Base-by-base conservation (phyloP, 768 basidiomycete species). In the Paxillus ammoniavirescens region DNA sequence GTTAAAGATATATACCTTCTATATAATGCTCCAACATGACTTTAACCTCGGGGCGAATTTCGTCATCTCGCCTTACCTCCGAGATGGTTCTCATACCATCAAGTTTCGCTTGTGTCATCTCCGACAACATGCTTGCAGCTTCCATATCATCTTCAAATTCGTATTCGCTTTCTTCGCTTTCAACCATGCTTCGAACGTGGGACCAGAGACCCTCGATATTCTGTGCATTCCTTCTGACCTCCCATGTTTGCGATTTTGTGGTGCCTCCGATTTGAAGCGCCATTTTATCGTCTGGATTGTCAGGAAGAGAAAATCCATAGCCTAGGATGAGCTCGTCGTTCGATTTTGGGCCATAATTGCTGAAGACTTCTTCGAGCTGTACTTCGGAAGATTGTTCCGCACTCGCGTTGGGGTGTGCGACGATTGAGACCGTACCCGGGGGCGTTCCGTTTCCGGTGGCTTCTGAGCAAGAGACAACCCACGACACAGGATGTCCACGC, bases 311-410 rank as follows among this genome's bases (percentile, higher is more conserved):
- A 71, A 98, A 98, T 1, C 96, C 95, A 64, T 97, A 98, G 5
- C 91, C 93, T 4, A 98, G 78, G 43, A 98, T 82, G 42, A 98
- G 79, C 69, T 95, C 91, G 26, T 91, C 79, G 67, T 96, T 95
- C 0, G 92, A 84, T 66, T 97, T 97, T 0, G 86, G 81, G 0
- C 94, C 95, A 67, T 97, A 97, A 66, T 96, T 96, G 73, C 94
- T 96, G 73, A 87, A 84, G 17, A 95, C 73, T 66, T 93, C 88
- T 23, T 65, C 57, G 30, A 53, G 10, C 47, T 75, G 63, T 14
- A 77, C 79, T 1, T 69, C 56, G 1, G 57, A 56, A 4, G 75
- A 72, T 0, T 73, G 46, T 1, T 62, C 67, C 46, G 2, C 8
- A 2, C 8, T 52, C 49, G n/a, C 40, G 1, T 7, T 47, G 17